Base-by-base conservation (phyloP, 768 basidiomycete genomes). In the Calocybe gangraenosa region DNA sequence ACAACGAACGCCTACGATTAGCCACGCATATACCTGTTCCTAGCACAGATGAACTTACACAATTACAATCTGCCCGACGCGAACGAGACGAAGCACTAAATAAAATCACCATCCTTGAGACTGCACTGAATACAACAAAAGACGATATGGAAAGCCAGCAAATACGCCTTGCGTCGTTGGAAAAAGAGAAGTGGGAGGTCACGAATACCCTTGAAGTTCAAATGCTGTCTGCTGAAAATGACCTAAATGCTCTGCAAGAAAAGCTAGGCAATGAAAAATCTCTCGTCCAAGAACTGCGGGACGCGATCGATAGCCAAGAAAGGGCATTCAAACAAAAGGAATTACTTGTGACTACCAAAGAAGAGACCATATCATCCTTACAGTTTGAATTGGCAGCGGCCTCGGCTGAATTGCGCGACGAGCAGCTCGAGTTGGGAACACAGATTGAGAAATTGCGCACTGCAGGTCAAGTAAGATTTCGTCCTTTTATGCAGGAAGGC, bases 401-500 rank as follows among this genome's bases (percentile, higher is more conserved):
- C 1, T 54, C 49, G 20, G 43, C 51, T 4, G 65, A 70, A 37
- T 56, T 72, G 14, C 67, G 71, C 18, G 65, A 75, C 8, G 89
- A 91, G 53, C 74, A 81, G 35, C 68, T 62, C 36, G 90, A 93
- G 54, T 67, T 95, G 28, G 74, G 74, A 10, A 62, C 58, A 0
- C 85, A 92, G 54, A 80, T 96, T 1, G 87, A 95, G 44, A 88
- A 92, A 58, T 74, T 98, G 33, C 76, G 91, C 23, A 73, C 78
- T 51, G 95, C 94, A 19, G 94, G 94, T 28, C 90, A 94, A 73
- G 91, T 90, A 57, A 32, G 42, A 22, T 33, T 54, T n/a, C 73
- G 23, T 14, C 22, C 40, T 32, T 39, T 7, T 15, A 45, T 35
- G 25, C 11, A 28, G 44, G n/a, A n/a, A 37, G 15, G 52, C 20